Evolutionary conservation across 2,329 filamentous ascomycete species (phyloP).

Genomic region (Chaetomium sp.): DNA sequence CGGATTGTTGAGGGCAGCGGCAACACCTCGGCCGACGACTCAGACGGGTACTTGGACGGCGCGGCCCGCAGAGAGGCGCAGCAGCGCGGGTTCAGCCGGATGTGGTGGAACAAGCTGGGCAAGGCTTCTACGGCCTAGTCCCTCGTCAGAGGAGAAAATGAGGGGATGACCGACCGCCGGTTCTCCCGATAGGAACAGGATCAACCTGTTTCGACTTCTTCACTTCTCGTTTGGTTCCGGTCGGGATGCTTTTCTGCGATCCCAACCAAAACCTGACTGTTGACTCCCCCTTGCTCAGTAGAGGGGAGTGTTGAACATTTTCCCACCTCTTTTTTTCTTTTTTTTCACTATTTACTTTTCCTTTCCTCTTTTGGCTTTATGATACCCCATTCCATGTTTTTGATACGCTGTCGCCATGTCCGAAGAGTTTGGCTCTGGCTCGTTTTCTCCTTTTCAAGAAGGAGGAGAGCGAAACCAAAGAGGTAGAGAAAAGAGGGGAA

Average conservation of each 20-base stretch:
- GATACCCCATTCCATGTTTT: constrained; percentile 50
- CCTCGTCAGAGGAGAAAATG: neutral
- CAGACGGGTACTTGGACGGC: constrained; percentile 48
- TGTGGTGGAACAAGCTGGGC: constrained; percentile 26
- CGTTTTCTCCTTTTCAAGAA: no score
- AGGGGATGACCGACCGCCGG: neutral
- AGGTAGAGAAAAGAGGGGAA: no score
- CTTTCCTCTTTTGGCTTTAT: constrained; percentile 30
- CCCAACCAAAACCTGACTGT: no score
- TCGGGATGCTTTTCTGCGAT: no score
- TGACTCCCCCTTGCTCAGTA: neutral
- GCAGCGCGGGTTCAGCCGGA: constrained; percentile 51
- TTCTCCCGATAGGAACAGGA: no score
- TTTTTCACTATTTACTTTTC: constrained; percentile 17
- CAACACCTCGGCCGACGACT: constrained; percentile 32
- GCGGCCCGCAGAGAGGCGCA: constrained; percentile 52
- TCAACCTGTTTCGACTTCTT: constrained; percentile 1
- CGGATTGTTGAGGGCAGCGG: constrained; percentile 33
- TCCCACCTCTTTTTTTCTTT: constrained; percentile 8
- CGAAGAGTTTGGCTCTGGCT: constrained; percentile 14
- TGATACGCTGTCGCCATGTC: constrained; percentile 40
- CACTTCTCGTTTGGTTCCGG: constrained; percentile 12
- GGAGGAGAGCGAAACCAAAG: no score
- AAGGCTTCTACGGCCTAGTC: constrained; percentile 4
- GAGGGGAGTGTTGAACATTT: constrained; percentile 3